phyloP scores from a whole-genome alignment of 2,329 filamentous ascomycete species.

The Fusarium sp. region DNA sequence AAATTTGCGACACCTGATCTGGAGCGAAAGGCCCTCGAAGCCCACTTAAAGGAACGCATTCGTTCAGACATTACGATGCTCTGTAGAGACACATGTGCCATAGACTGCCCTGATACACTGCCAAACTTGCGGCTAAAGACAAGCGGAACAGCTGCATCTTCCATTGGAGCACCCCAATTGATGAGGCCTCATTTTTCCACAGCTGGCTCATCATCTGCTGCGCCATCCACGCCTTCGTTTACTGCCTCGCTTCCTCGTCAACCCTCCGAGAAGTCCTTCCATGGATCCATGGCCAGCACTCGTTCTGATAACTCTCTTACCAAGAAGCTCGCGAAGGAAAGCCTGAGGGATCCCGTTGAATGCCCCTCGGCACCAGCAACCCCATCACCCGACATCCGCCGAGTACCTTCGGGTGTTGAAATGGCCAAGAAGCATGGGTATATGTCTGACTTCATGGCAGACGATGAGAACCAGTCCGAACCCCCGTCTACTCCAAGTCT shows the following conservation, averaged over 20 bases:
- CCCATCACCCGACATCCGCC: constrained; percentile 30
- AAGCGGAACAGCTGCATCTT: constrained; percentile 31
- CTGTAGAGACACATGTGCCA: constrained; percentile 62
- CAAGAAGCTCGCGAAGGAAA: constrained; percentile 38
- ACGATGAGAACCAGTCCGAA: constrained; percentile 46
- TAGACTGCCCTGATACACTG: constrained; percentile 48
- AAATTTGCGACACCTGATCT: constrained; percentile 48
- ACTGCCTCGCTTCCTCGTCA: constrained; percentile 23
- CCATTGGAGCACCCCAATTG: constrained; percentile 6
- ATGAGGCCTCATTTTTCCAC: constrained; percentile 18
- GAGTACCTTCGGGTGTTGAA: constrained; percentile 43
- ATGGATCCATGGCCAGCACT: constrained; percentile 36
- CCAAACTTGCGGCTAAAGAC: constrained; percentile 43
- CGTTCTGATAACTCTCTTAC: constrained; percentile 39
- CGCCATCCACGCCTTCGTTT: constrained; percentile 23
- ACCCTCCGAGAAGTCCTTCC: constrained; percentile 35
- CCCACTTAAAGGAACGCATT: constrained; percentile 57
- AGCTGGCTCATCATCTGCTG: constrained; percentile 20
- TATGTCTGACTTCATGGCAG: constrained; percentile 43
- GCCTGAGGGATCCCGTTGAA: constrained; percentile 33
- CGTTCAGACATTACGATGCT: constrained; percentile 60
- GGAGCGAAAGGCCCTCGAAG: constrained; percentile 52
- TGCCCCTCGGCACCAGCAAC: constrained; percentile 27
- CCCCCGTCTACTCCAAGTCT: constrained; percentile 45
- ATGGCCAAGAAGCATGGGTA: constrained; percentile 44